Base-by-base conservation (phyloP, 345 rosid species). In the Arabidopsis suecica region DNA sequence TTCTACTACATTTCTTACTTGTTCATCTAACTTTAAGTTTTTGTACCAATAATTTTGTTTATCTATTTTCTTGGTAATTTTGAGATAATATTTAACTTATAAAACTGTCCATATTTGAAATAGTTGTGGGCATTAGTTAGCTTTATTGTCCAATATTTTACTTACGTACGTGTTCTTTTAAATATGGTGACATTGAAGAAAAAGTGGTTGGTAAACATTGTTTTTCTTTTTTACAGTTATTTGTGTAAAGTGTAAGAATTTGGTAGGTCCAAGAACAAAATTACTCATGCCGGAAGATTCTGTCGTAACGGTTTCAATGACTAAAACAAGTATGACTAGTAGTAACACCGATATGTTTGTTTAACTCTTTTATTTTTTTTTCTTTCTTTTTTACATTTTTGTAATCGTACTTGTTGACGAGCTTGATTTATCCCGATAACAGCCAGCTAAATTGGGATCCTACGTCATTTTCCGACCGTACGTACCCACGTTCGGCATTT, bases 401-500 rank as follows among this genome's bases (percentile, higher is more conserved):
- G 32, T 28, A 28, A 3, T 3, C 32, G 32, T 41, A 61, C 42
- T 28, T 64, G 56, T 45, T 20, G 5, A 28, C 30, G 69, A 49
- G 32, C 20, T 37, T 9, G 8, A 22, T 33, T 32, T 22, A 34
- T 3, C 10, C 20, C 50, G 14, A n/a, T 22, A 41, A 10, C 32
- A 48, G 18, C 28, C 51, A 61, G 4, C 25, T 30, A 11, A 37
- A 30, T 61, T 49, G 49, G n/a, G 53, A 50, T 61, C 25, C 16
- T 32, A 73, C 53, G 64, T 73, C 77, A 53, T 64, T 73, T 72
- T 42, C 70, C 55, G 71, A 73, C 44, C 70, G 34, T 73, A 64
- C 70, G 36, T 54, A 73, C 56, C 40, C 72, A 74, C 65, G 36
- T 55, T 34, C 32, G 18, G 30, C 34, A 34, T 38, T 74, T 66